Percentiles rank a stretch among this genome's conserved stretches.
These are phyloP conservation scores for Pseudogymnoascus verrucosus DNA, from an alignment of 2,329 filamentous ascomycete species.

Conservation along the genomic window DNA sequence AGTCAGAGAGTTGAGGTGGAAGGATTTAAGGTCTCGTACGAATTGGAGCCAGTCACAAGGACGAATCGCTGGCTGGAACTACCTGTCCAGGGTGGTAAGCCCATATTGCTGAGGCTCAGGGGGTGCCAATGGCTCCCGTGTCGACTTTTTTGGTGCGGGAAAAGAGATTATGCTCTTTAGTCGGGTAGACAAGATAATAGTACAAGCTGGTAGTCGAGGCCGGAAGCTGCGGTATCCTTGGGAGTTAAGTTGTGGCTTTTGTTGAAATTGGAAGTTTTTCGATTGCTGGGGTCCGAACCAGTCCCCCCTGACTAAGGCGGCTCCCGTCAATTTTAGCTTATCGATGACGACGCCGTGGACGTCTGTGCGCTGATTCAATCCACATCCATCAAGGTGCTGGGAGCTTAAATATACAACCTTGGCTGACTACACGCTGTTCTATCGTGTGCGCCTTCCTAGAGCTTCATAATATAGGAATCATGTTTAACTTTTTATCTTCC, in stretches of 20 bases:
- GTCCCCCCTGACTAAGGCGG: background rate
- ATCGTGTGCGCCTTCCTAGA: background rate
- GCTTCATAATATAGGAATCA: background rate
- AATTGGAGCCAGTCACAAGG: slow-evolving; percentile 65
- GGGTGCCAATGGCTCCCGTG: background rate
- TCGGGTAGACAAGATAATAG: background rate
- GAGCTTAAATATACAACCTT: background rate
- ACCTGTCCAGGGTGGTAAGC: slow-evolving; percentile 28
- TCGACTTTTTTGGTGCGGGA: background rate
- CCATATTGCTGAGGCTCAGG: slow-evolving; percentile 20
- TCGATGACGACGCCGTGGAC: background rate
- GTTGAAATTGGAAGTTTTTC: slow-evolving; percentile 1
- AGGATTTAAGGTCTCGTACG: slow-evolving; percentile 3
- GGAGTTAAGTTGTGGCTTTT: background rate
- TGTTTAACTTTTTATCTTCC: background rate
- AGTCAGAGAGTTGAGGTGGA: background rate
- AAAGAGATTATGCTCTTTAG: no score
- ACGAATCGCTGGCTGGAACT: slow-evolving; percentile 47
- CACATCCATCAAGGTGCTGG: background rate
- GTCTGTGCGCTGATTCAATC: background rate
- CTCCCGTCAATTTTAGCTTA: background rate
- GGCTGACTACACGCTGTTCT: background rate
- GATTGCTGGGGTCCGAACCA: background rate
- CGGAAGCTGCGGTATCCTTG: background rate
- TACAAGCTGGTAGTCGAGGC: background rate